A percentile compares a stretch with the other conserved stretches of the same genome.
phyloP scores from a whole-genome alignment of 306 rosid genomes.

The Oxytropis ochrocephala region DNA sequence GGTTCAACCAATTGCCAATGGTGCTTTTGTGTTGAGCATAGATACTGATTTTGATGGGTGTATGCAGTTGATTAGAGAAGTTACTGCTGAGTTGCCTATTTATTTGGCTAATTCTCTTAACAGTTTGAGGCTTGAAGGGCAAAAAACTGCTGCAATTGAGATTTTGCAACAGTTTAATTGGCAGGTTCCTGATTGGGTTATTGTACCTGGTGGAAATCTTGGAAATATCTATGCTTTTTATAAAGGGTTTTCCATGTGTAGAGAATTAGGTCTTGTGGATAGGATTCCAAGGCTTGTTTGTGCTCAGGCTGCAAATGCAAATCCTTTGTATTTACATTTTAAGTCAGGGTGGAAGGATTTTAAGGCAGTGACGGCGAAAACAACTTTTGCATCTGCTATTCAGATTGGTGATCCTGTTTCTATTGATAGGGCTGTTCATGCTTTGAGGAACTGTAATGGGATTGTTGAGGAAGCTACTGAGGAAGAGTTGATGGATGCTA shows the following conservation, averaged over 20 bases:
- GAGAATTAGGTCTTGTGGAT: conserved; percentile 72
- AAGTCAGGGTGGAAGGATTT: conserved; percentile 76
- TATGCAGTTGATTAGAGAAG: conserved; percentile 71
- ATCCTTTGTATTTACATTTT: conserved; percentile 59
- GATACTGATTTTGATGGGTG: conserved; percentile 90
- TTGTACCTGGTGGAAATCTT: conserved; percentile 73
- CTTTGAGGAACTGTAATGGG: conserved; percentile 60
- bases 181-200: conserved; percentile 88
- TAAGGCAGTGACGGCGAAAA: conserved; percentile 45
- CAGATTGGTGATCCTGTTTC: conserved; percentile 91
- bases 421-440: conserved; percentile 74
- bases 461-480: conserved; percentile 92
- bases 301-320: conserved; percentile 87
- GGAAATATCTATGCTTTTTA: conserved; percentile 86
- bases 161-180: conserved; percentile 84
- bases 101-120: conserved; percentile 68
- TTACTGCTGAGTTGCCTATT: conserved; percentile 64
- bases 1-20: conserved; percentile 84
- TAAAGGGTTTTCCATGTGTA: conserved; percentile 77
- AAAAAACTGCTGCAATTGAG: conserved; percentile 80
- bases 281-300: conserved; percentile 84
- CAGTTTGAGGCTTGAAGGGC: conserved; percentile 76
- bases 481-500: conserved; percentile 85
- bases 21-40: conserved; percentile 69
- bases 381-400: conserved; percentile 76